These are phyloP conservation scores for Trichoderma atroviride DNA, from an alignment of 2,329 filamentous ascomycete species.

Conservation along the genomic window DNA sequence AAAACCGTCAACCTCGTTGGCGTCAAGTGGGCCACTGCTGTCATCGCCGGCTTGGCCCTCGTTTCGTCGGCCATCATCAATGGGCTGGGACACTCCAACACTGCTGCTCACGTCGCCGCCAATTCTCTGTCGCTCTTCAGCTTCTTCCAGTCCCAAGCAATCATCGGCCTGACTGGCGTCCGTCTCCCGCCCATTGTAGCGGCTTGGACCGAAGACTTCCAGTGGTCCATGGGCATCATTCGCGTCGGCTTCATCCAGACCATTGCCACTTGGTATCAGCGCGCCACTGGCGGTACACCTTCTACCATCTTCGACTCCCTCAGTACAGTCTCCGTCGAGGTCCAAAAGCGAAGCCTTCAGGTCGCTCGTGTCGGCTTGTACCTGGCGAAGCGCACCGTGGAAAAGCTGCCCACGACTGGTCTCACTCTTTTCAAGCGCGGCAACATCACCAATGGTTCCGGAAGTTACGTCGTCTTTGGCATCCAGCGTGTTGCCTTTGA, in stretches of 20 bases:
- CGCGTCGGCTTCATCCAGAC: slow-evolving; percentile 81
- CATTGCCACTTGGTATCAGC: slow-evolving; percentile 94
- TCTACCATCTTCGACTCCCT: slow-evolving; percentile 77
- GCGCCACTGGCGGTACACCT: slow-evolving; percentile 84
- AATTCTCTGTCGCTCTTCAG: slow-evolving; percentile 92
- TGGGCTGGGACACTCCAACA: slow-evolving; percentile 88
- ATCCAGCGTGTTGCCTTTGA: slow-evolving; percentile 89
- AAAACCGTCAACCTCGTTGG: slow-evolving; percentile 88
- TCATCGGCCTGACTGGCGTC: slow-evolving; percentile 83
- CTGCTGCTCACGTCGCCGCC: slow-evolving; percentile 89
- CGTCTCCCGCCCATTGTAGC: slow-evolving; percentile 83
- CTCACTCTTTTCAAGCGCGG: slow-evolving; percentile 53
- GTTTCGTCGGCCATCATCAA: slow-evolving; percentile 86
- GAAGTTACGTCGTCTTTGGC: slow-evolving; percentile 69
- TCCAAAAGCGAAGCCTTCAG: slow-evolving; percentile 64
- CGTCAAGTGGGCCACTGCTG: slow-evolving; percentile 86
- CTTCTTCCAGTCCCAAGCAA: slow-evolving; percentile 93
- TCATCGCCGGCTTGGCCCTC: slow-evolving; percentile 83
- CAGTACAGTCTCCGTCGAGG: slow-evolving; percentile 76
- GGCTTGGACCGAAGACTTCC: slow-evolving; percentile 96
- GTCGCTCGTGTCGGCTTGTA: slow-evolving; percentile 44
- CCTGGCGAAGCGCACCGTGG: slow-evolving; percentile 58
- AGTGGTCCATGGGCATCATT: slow-evolving; percentile 98
- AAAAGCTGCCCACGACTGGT: slow-evolving; percentile 52
- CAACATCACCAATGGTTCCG: slow-evolving; percentile 57